Conservation (phyloP, 140 eudicot species). For the Senecio squalidus region DNA sequence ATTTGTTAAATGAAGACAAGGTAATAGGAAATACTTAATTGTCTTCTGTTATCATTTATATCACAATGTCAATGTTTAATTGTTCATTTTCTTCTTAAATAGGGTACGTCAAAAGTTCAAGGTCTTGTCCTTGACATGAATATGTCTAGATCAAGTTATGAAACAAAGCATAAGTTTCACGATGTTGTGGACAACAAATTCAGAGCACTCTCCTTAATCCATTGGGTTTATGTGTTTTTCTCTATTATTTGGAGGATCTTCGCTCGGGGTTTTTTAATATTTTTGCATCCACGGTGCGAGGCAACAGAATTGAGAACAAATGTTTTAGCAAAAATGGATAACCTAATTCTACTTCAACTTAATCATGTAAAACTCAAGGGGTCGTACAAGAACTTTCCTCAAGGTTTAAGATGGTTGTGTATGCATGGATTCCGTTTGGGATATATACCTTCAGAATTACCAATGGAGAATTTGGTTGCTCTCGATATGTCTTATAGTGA, state of each 20-base stretch:
- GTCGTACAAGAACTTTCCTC: constrained; percentile 11
- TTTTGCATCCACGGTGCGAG: not conserved
- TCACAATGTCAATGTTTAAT: no score
- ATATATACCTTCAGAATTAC: constrained; percentile 22
- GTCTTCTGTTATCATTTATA: no score
- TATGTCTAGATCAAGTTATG: not conserved
- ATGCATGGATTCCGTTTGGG: constrained; percentile 25
- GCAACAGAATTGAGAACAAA: not conserved
- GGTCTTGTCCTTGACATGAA: constrained; percentile 2
- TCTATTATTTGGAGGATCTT: no score
- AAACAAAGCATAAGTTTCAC: not conserved
- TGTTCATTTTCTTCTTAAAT: not conserved
- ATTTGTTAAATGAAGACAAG: not conserved
- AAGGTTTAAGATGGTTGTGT: constrained; percentile 29
- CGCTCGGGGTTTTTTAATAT: no score
- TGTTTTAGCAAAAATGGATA: constrained; percentile 10
- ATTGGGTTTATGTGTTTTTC: not conserved
- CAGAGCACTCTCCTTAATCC: not conserved
- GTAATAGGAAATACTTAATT: not conserved
- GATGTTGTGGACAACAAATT: not conserved
- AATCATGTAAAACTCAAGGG: constrained; percentile 24
- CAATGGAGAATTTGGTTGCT: constrained; percentile 14
- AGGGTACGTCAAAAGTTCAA: not conserved
- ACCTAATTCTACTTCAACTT: constrained; percentile 30
- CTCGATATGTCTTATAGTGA: constrained; percentile 31